Conservation (phyloP, 495 filamentous ascomycete genomes). For the Aspergillus carlsbadensis region DNA sequence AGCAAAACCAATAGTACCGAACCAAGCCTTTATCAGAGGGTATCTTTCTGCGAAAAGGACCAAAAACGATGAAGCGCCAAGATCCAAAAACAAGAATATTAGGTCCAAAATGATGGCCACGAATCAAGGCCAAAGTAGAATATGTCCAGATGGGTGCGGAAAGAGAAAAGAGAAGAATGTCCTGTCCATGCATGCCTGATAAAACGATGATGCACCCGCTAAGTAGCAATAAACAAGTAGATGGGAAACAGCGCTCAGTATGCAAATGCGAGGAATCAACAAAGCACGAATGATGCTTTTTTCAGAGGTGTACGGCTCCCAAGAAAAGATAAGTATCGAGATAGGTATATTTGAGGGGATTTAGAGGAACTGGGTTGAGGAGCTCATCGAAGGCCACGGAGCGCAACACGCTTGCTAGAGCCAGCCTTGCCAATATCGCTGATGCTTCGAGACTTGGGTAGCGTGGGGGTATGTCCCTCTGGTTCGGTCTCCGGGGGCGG, state of each 20-base stretch:
- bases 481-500: conserved; percentile 17
- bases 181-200: conserved; percentile 15
- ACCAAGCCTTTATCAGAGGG: conserved; percentile 59
- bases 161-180: not conserved
- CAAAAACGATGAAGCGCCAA: conserved; percentile 1
- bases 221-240: conserved; percentile 6
- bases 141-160: not conserved
- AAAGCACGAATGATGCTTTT: not conserved
- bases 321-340: not conserved
- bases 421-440: conserved; percentile 40
- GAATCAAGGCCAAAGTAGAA: conserved; percentile 16
- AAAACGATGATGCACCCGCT: conserved; percentile 27
- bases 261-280: conserved; percentile 2
- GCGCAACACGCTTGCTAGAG: conserved; percentile 37
- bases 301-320: not conserved
- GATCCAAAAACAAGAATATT: not conserved
- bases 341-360: not conserved
- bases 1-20: too few species aligned
- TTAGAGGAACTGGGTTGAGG: not conserved
- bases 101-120: conserved; percentile 9
- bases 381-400: conserved; percentile 35
- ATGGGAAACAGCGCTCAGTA: conserved; percentile 5
- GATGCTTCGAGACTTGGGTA: conserved; percentile 41
- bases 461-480: not conserved
- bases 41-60: conserved; percentile 19